Percentiles rank a stretch among this genome's conserved stretches.
These are phyloP conservation scores for Cyberlindnera mycetangii DNA, from an alignment of 805 yeast genomes.

Conservation along the genomic window DNA sequence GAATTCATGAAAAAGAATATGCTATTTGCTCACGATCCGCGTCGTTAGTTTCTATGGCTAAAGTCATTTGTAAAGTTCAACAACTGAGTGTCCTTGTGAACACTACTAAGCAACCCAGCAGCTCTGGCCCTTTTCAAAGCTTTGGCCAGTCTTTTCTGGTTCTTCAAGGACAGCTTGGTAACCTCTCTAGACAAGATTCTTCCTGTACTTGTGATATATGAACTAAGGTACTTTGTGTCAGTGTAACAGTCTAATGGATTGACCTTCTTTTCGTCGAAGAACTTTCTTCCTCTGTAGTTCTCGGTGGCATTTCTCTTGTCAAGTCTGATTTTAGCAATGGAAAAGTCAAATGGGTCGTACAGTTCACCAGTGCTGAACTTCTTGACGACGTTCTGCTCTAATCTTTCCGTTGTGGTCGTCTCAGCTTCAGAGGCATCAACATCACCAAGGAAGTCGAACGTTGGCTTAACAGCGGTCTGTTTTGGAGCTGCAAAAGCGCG, in stretches of 20 bases:
- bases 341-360: slow-evolving; percentile 83
- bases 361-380: slow-evolving; percentile 49
- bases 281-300: slow-evolving; percentile 23
- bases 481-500: not conserved
- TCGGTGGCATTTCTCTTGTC: slow-evolving; percentile 37
- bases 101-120: slow-evolving; percentile 73
- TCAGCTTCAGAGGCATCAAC: not conserved
- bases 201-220: slow-evolving; percentile 68
- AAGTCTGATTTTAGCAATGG: slow-evolving; percentile 53
- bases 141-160: slow-evolving; percentile 68
- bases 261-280: slow-evolving; percentile 46
- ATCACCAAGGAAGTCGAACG: not conserved
- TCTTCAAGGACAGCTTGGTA: slow-evolving; percentile 62
- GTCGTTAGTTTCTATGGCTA: not conserved
- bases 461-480: not conserved
- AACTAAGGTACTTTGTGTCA: slow-evolving; percentile 66
- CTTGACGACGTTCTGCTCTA: slow-evolving; percentile 34
- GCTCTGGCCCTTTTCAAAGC: slow-evolving; percentile 81
- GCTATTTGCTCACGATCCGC: not conserved
- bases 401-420: slow-evolving; percentile 1
- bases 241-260: slow-evolving; percentile 71
- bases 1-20: slow-evolving; percentile 6
- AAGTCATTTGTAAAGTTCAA: slow-evolving; percentile 15
- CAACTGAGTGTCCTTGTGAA: slow-evolving; percentile 53
- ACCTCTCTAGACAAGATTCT: slow-evolving; percentile 70